phyloP scores from a whole-genome alignment of 306 rosid genomes.

The Citrullus mucosospermus region DNA sequence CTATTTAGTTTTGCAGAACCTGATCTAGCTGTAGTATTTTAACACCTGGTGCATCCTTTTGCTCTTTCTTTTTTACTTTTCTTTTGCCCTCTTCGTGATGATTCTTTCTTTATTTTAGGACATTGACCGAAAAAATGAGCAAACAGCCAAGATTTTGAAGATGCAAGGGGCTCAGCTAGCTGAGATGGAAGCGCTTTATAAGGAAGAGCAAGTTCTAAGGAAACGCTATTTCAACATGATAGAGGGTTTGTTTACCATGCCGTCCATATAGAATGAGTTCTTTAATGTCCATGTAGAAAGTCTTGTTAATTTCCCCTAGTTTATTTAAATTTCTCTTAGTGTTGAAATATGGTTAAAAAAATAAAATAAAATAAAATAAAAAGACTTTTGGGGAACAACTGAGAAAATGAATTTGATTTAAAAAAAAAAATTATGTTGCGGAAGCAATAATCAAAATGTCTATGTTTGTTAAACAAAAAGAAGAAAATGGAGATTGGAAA shows the following conservation, averaged over 20 bases:
- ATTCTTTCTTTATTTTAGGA: constrained; percentile 33
- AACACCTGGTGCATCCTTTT: not conserved
- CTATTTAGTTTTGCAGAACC: not conserved
- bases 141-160: constrained; percentile 75
- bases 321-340: not conserved
- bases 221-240: constrained; percentile 88
- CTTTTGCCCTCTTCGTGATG: not conserved
- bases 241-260: constrained; percentile 44
- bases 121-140: constrained; percentile 92
- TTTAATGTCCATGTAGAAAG: not conserved
- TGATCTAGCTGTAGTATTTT: not conserved
- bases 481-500: too few species aligned
- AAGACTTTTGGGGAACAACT: not conserved
- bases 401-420: too few species aligned
- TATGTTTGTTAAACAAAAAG: too few species aligned
- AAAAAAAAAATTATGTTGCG: too few species aligned
- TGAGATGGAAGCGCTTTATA: constrained; percentile 78
- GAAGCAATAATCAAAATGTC: too few species aligned
- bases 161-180: constrained; percentile 94
- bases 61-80: not conserved
- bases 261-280: not conserved
- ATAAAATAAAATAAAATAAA: too few species aligned
- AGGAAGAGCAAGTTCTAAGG: constrained; percentile 83
- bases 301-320: not conserved
- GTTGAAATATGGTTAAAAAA: not conserved